Evolutionary conservation across 306 rosid species (phyloP).

Genomic region (Begonia masoniana): DNA sequence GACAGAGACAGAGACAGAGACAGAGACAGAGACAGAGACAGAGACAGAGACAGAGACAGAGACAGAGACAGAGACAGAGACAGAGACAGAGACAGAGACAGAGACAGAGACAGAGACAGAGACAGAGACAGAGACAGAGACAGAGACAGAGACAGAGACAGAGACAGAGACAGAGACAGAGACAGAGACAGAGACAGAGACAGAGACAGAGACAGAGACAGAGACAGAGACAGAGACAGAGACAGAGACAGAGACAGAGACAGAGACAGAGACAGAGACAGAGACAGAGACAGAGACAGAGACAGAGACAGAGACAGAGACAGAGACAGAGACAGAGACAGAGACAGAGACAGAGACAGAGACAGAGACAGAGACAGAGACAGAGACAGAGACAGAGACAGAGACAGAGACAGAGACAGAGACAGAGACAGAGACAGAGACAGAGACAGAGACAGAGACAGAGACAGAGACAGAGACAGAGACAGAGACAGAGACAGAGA

Average conservation of each 20-base stretch:
- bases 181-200: constrained; percentile 15
- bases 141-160: constrained; percentile 17
- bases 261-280: constrained; percentile 21
- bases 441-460: constrained; percentile 19
- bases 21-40: constrained; percentile 21
- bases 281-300: constrained; percentile 17
- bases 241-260: constrained; percentile 19
- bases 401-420: constrained; percentile 5
- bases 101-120: constrained; percentile 10
- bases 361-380: constrained; percentile 22
- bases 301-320: constrained; percentile 8
- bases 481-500: constrained; percentile 20
- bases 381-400: constrained; percentile 17
- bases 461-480: constrained; percentile 20
- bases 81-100: constrained; percentile 14
- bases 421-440: constrained; percentile 23
- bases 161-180: constrained; percentile 23
- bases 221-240: constrained; percentile 24
- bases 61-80: constrained; percentile 22
- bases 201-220: constrained; percentile 9
- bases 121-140: constrained; percentile 24
- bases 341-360: constrained; percentile 20
- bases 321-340: constrained; percentile 22
- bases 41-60: constrained; percentile 19
- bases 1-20: constrained; percentile 11